Evolutionary conservation across 2,329 filamentous ascomycete genomes (phyloP), one percentile per base, ranked within the genome.

Genomic region (Erysiphe pulchra): DNA sequence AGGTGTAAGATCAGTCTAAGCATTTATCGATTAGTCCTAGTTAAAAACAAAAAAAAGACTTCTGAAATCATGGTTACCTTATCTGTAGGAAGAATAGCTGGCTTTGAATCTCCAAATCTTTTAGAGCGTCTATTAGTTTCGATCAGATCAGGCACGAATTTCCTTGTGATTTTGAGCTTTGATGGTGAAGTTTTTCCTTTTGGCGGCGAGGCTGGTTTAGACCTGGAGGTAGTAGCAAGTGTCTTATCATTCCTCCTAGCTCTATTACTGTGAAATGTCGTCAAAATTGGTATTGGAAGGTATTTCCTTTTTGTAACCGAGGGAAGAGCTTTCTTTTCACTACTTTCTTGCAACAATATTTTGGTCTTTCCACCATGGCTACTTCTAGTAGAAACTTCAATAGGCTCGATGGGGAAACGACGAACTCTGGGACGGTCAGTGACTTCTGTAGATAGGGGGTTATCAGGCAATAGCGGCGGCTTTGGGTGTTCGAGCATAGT

Each of bases 81-180:
- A 61, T 81, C 75, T 47, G 70, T 69, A 11, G 71, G 73, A 46
- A 66, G 67, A 18, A 75, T 72, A 30, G 75, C 71, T 17, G 75
- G 74, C 6, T 67, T 68, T 1, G 67, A 60, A 53, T 84, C 77
- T 17, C 75, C 75, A 14, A 70, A 70, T 54, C 75, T 75, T 50
- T 79, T 73, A 32, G 75, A 75, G 45, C 84, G 70, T 53, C 75
- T 73, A 4, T 79, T 79, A 2, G 81, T 86, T 60, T 87, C 83
- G 50, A 92, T 77, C 46, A 92, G 65, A 55, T 87, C 78, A 12
- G 84, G 84, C 30, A 77, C 70, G 59, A 92, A 92, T 48, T 64
- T 63, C 50, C 68, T 65, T 53, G 50, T 51, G 17, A 47, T 51
- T 44, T 50, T 61, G 56, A 53, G 57, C 56, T 50, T 47, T 54